Evolutionary conservation across 2,329 filamentous ascomycete genomes (phyloP).

Genomic region (Cercospora sp.): DNA sequence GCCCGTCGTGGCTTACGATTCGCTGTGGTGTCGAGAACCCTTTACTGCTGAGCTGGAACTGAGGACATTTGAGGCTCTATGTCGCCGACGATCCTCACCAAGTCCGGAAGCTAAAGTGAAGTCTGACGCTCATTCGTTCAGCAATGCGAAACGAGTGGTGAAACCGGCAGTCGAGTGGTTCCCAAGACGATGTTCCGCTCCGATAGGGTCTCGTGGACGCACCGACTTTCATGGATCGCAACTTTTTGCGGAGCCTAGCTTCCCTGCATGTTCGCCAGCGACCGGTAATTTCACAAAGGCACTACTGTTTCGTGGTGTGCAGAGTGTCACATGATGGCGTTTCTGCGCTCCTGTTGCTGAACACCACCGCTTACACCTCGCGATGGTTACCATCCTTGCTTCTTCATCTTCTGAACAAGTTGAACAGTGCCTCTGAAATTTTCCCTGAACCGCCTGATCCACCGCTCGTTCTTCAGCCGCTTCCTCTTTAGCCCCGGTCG

Average conservation of each 20-base stretch:
- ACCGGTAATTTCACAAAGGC: not conserved
- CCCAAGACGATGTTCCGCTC: not conserved
- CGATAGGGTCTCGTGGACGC: not conserved
- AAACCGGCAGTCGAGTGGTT: not conserved
- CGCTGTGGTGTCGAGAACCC: not conserved
- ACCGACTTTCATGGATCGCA: not conserved
- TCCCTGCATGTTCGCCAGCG: not conserved
- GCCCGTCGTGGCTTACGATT: not conserved
- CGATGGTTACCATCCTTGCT: conserved; percentile 69
- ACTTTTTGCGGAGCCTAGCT: not conserved
- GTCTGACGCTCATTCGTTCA: not conserved
- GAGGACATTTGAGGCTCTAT: not conserved
- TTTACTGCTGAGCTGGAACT: conserved; percentile 2
- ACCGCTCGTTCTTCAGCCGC: conserved; percentile 68
- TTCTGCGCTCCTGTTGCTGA: not conserved
- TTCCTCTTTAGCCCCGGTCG: conserved; percentile 75
- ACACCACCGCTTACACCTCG: not conserved
- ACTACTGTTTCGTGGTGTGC: not conserved
- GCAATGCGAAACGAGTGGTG: not conserved
- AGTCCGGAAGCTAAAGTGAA: conserved; percentile 7
- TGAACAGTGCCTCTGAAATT: conserved; percentile 66
- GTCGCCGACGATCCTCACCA: conserved; percentile 3
- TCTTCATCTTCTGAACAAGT: conserved; percentile 68
- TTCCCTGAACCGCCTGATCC: conserved; percentile 66
- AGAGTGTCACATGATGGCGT: not conserved